A percentile compares a stretch with the other conserved stretches of the same genome.
These are phyloP conservation scores for Colletotrichum eleusines DNA, from an alignment of 2,329 filamentous ascomycete genomes.

Conservation along the genomic window DNA sequence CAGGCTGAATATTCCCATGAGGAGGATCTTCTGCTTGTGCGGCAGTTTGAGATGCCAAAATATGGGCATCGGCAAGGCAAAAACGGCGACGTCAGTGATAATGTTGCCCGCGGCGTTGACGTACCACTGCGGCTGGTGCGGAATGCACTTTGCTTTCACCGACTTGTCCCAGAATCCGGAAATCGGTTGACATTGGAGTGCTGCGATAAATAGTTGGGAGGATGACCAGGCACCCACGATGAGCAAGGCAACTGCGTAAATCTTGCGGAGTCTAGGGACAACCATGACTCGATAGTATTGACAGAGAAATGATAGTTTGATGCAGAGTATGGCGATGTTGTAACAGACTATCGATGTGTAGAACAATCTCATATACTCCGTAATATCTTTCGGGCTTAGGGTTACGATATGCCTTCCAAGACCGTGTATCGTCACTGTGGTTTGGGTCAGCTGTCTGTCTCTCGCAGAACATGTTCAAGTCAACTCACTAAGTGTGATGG, in stretches of 20 bases:
- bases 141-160: slow-evolving; percentile 43
- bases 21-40: slow-evolving; percentile 43
- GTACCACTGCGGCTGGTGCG: slow-evolving; percentile 44
- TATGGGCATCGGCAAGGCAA: slow-evolving; percentile 46
- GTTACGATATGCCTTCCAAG: slow-evolving; percentile 41
- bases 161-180: slow-evolving; percentile 47
- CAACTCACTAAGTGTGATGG: slow-evolving; percentile 25
- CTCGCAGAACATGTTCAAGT: not conserved
- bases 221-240: slow-evolving; percentile 47
- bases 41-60: slow-evolving; percentile 45
- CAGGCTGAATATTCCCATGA: slow-evolving; percentile 47
- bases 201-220: slow-evolving; percentile 46
- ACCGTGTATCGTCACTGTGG: slow-evolving; percentile 37
- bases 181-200: slow-evolving; percentile 47
- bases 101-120: slow-evolving; percentile 48
- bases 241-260: slow-evolving; percentile 47
- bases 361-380: slow-evolving; percentile 44
- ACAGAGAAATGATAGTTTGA: slow-evolving; percentile 53
- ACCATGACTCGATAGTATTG: slow-evolving; percentile 53
- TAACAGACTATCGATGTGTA: slow-evolving; percentile 51
- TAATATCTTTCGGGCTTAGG: slow-evolving; percentile 11
- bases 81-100: slow-evolving; percentile 46
- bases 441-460: not conserved
- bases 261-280: slow-evolving; percentile 45
- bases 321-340: slow-evolving; percentile 46